Evolutionary conservation across 495 filamentous ascomycete genomes (phyloP).

Genomic region (Lindgomyces ingoldianus): DNA sequence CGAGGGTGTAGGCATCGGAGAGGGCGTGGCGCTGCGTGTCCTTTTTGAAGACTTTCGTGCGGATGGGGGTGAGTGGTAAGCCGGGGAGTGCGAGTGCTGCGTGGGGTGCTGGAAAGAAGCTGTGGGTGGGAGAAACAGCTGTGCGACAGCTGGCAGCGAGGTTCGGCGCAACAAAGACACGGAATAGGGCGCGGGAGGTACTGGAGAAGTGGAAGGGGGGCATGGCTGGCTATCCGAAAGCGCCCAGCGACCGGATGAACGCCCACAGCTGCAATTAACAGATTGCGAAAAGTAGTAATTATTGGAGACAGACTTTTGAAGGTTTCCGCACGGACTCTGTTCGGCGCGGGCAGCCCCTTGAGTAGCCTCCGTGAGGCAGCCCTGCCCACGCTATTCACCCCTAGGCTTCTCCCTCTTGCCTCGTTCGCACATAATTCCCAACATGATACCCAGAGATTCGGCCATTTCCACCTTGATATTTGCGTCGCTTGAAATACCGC

Average conservation of each 20-base stretch:
- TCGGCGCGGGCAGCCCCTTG: neutral
- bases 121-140: too few species aligned
- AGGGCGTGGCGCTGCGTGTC: constrained; percentile 24
- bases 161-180: constrained; percentile 40
- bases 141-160: constrained; percentile 3
- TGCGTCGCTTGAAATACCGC: constrained; percentile 1
- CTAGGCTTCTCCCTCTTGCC: neutral
- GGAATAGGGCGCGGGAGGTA: constrained; percentile 40
- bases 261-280: neutral
- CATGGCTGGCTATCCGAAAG: constrained; percentile 18
- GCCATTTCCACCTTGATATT: neutral
- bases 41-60: constrained; percentile 20
- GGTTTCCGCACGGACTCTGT: neutral
- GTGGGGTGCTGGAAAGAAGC: neutral
- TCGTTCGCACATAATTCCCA: neutral
- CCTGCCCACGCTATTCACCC: neutral
- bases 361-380: too few species aligned
- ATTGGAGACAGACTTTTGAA: neutral
- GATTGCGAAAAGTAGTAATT: neutral
- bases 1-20: constrained; percentile 34
- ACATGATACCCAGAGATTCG: neutral
- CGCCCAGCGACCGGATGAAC: neutral
- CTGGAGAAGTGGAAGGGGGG: constrained; percentile 16
- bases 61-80: constrained; percentile 13
- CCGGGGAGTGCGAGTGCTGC: neutral